Base-by-base conservation (phyloP, 805 yeast species). In the Ogataea henricii region DNA sequence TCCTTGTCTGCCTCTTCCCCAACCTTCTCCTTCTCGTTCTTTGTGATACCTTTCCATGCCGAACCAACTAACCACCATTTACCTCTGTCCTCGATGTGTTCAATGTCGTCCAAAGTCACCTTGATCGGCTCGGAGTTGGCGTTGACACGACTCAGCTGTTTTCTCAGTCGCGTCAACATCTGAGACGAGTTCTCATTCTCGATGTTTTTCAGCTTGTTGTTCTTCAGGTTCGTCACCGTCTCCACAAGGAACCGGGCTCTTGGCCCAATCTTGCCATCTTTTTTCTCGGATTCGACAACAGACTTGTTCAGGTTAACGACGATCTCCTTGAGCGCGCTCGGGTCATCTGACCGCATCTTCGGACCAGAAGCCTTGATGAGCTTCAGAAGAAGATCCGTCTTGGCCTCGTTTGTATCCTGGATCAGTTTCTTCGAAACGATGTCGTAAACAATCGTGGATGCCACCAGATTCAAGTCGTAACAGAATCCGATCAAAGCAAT, bases 61-160 rank as follows among this genome's bases (percentile, higher is more conserved):
- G 98, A 88, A 42, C 99, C 99, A 25, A 94, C 92, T 26, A 94
- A 73, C 99, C 99, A 94, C 99, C 99, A 94, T 67, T 92, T 94
- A 48, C 99, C 99, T 54, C 82, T 81, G 0, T 85, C 79, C 12
- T 85, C 87, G 20, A 89, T 76, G 51, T 79, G 81, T 41, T 79
- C 81, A 48, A 94, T 89, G 69, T 94, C 99, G 39, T 81, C 83
- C 17, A 92, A 70, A 2, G 88, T 71, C 0, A 94, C 98, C 55
- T 87, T 89, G 21, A 94, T 74, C 1, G 99, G 87, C 46, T 94
- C 98, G 32, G 71, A 69, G 32, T 70, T 69, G 14, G 74, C 65
- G 20, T 69, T 69, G 34, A 84, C 68, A 1, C 75, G 64, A 2
- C 86, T 86, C 36, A 88, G 64, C 43, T 75, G 77, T 63, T 87